A percentile compares a stretch with the other conserved stretches of the same genome.
Conservation (phyloP, 1,284 basidiomycete genomes). For the Leccinum griseonigrum region DNA sequence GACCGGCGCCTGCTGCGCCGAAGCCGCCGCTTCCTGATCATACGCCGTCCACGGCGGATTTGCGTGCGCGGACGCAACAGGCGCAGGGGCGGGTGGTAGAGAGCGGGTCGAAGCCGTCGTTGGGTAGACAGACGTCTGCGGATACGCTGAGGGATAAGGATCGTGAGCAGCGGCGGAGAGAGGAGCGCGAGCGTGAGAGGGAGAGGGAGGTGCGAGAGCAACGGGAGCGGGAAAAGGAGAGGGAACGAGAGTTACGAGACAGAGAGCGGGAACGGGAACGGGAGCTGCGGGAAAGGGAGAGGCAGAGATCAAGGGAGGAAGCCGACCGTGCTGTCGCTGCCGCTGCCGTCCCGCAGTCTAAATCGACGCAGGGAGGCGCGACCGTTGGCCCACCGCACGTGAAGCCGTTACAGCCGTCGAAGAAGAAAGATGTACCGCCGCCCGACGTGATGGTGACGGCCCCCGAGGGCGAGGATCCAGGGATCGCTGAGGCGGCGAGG, state of each 20-base stretch:
- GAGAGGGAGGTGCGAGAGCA: conserved; percentile 30
- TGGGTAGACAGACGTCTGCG: conserved; percentile 33
- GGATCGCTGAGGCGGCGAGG: conserved; percentile 74
- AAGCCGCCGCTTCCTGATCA: conserved; percentile 48
- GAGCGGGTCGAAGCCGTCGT: conserved; percentile 33
- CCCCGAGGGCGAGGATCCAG: conserved; percentile 40
- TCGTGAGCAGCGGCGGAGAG: conserved; percentile 30
- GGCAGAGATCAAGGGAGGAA: conserved; percentile 28
- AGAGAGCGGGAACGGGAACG: conserved; percentile 27
- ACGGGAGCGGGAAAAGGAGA: conserved; percentile 24
- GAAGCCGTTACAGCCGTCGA: conserved; percentile 74
- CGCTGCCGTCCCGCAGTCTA: conserved; percentile 42
- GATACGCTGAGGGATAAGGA: conserved; percentile 30
- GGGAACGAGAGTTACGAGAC: conserved; percentile 31
- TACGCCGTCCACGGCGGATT: conserved; percentile 59
- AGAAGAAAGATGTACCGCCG: conserved; percentile 49
- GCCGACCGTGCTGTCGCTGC: conserved; percentile 34
- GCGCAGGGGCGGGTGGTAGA: conserved; percentile 40
- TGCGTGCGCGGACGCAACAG: conserved; percentile 60
- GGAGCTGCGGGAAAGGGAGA: conserved; percentile 28
- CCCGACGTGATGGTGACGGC: conserved; percentile 44
- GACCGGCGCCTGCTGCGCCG: conserved; percentile 47
- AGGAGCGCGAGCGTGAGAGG: conserved; percentile 31
- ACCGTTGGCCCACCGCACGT: conserved; percentile 57
- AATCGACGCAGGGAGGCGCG: conserved; percentile 53